These are phyloP conservation scores for Clonostachys rosea DNA, from an alignment of 2,329 filamentous ascomycete species.

Conservation along the genomic window DNA sequence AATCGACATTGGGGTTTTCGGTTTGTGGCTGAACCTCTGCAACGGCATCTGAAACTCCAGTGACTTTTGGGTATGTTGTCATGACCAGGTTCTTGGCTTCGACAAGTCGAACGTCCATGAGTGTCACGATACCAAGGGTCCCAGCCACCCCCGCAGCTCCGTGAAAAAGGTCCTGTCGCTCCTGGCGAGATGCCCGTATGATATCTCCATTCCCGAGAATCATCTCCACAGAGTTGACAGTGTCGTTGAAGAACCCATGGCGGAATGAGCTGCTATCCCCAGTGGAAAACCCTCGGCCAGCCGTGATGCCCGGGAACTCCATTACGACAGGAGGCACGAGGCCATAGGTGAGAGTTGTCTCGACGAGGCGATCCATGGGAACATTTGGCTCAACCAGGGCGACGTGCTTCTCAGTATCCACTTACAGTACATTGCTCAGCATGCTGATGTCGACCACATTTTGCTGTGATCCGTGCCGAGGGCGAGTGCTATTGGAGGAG, in stretches of 20 bases:
- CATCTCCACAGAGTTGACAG: constrained; percentile 57
- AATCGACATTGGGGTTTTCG: constrained; percentile 29
- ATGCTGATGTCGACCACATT: constrained; percentile 12
- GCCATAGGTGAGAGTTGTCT: constrained; percentile 45
- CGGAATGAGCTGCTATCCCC: constrained; percentile 67
- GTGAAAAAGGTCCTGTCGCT: constrained; percentile 50
- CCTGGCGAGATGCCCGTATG: constrained; percentile 35
- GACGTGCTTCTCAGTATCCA: constrained; percentile 2
- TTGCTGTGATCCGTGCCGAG: constrained; percentile 21
- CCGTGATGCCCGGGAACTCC: constrained; percentile 71
- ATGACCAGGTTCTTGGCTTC: constrained; percentile 50
- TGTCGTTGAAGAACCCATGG: constrained; percentile 61
- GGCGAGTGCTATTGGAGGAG: constrained; percentile 67
- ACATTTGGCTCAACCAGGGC: constrained; percentile 62
- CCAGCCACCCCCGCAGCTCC: constrained; percentile 56
- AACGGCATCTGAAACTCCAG: constrained; percentile 35
- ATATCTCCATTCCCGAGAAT: constrained; percentile 55
- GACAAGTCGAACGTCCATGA: constrained; percentile 53
- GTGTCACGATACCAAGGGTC: constrained; percentile 55
- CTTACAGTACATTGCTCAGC: constrained; percentile 7
- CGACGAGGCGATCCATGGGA: constrained; percentile 60
- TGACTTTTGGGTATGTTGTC: constrained; percentile 44
- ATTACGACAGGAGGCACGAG: constrained; percentile 64
- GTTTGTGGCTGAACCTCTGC: constrained; percentile 22
- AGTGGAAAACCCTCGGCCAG: constrained; percentile 62